Evolutionary conservation across 1,139 yeast species (phyloP).

Genomic region (Pichia sp.): DNA sequence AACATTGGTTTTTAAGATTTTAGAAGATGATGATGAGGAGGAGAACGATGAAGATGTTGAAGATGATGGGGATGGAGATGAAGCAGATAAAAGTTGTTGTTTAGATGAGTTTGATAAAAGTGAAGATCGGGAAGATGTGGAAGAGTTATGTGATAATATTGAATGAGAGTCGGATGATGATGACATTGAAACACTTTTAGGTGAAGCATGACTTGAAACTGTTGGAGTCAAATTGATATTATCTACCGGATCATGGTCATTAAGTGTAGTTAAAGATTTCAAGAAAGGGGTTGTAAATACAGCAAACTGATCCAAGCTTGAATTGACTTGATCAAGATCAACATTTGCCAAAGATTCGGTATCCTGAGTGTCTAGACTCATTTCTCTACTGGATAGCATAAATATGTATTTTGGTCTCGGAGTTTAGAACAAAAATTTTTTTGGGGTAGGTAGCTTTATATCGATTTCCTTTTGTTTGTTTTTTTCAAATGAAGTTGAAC

Average conservation of each 20-base stretch:
- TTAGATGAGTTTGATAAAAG: neutral
- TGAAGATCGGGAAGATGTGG: neutral
- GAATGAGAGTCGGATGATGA: neutral
- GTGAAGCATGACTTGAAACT: neutral
- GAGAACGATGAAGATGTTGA: neutral
- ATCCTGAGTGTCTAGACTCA: too few relatives aligned
- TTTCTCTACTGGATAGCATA: too few relatives aligned
- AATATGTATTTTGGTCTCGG: too few relatives aligned
- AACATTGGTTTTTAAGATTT: conserved; percentile 1
- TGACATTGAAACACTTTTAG: neutral
- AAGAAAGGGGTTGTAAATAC: neutral
- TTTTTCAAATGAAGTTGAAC: too few relatives aligned
- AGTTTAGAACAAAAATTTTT: too few relatives aligned
- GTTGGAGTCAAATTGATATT: neutral
- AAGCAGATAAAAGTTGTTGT: neutral
- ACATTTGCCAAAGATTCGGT: too few relatives aligned
- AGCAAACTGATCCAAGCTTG: neutral
- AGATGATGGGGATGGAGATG: neutral
- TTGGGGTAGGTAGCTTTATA: too few relatives aligned
- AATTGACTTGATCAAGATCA: neutral
- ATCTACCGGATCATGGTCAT: neutral
- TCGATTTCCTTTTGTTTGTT: too few relatives aligned
- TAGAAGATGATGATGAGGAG: neutral
- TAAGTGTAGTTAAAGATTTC: neutral
- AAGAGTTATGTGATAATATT: neutral